These are phyloP conservation scores for Phytopythium aichiense DNA, from an alignment of 352 stramenopile genomes.

Conservation along the genomic window DNA sequence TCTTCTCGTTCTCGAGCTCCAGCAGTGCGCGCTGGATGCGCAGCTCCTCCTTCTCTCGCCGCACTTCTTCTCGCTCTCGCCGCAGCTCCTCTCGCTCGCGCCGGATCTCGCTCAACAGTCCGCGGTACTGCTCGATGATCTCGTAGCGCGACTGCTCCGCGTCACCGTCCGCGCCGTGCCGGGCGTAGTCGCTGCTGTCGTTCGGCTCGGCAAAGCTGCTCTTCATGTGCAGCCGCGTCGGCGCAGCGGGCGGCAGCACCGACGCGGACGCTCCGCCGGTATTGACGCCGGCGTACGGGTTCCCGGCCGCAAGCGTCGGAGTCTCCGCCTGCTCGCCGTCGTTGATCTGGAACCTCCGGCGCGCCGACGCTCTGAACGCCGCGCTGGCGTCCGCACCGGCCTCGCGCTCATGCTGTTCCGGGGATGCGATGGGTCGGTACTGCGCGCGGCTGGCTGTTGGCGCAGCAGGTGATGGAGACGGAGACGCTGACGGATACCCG, in stretches of 20 bases:
- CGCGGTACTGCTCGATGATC: slow-evolving; percentile 60
- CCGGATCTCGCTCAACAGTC: slow-evolving; percentile 63
- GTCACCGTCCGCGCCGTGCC: slow-evolving; percentile 8
- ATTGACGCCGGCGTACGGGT: slow-evolving; percentile 3
- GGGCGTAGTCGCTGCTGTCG: background rate
- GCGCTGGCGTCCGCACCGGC: slow-evolving; percentile 9
- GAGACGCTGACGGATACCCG: slow-evolving; percentile 15
- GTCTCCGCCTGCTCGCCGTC: slow-evolving; percentile 9
- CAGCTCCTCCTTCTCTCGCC: slow-evolving; percentile 69
- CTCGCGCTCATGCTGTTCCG: slow-evolving; percentile 1
- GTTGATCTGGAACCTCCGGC: slow-evolving; percentile 14
- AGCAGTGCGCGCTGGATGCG: slow-evolving; percentile 56
- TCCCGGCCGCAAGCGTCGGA: slow-evolving; percentile 7
- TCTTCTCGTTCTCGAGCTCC: slow-evolving; percentile 76
- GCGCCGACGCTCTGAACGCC: slow-evolving; percentile 5
- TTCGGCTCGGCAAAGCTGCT: background rate
- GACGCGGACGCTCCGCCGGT: slow-evolving; percentile 2
- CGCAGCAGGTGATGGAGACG: slow-evolving; percentile 11
- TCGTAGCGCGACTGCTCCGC: slow-evolving; percentile 14
- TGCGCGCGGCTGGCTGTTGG: slow-evolving; percentile 5
- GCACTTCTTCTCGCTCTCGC: slow-evolving; percentile 61
- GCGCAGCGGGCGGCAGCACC: slow-evolving; percentile 20
- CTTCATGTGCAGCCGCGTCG: slow-evolving; percentile 14
- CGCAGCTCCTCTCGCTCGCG: slow-evolving; percentile 69
- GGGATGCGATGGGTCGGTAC: slow-evolving; percentile 17